Conservation (phyloP, 768 basidiomycete genomes). For the Amanita thiersii region DNA sequence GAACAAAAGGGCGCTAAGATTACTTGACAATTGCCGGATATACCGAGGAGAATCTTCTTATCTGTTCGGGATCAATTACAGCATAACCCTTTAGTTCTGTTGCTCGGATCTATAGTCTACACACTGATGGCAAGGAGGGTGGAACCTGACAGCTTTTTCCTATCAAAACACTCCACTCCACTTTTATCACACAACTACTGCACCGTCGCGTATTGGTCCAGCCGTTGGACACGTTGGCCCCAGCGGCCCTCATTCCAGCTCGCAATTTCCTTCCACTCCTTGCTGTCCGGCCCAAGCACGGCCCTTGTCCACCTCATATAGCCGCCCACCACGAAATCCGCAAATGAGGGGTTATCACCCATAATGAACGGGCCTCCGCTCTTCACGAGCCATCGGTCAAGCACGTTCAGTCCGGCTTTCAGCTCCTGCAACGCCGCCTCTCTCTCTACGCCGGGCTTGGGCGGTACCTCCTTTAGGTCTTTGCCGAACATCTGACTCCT, state of each 20-base stretch:
- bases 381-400: conserved; percentile 14
- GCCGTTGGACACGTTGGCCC: conserved; percentile 5
- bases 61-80: no score
- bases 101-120: no score
- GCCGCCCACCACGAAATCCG: conserved; percentile 9
- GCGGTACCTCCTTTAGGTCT: conserved; percentile 23
- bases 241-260: conserved; percentile 12
- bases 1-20: no score
- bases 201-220: conserved; percentile 9
- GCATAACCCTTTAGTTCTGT: no score
- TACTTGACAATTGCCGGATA: no score
- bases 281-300: conserved; percentile 9
- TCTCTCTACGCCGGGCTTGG: conserved; percentile 16
- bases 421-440: conserved; percentile 21
- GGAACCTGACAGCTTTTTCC: not conserved
- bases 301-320: conserved; percentile 4
- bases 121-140: no score
- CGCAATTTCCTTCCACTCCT: conserved; percentile 10
- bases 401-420: conserved; percentile 15
- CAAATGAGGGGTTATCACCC: conserved; percentile 6
- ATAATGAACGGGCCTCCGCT: conserved; percentile 13
- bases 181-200: not conserved
- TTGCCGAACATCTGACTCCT: conserved; percentile 20
- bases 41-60: no score
- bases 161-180: not conserved